phyloP scores from a whole-genome alignment of 768 basidiomycete genomes.

The Mycena epipterygia region DNA sequence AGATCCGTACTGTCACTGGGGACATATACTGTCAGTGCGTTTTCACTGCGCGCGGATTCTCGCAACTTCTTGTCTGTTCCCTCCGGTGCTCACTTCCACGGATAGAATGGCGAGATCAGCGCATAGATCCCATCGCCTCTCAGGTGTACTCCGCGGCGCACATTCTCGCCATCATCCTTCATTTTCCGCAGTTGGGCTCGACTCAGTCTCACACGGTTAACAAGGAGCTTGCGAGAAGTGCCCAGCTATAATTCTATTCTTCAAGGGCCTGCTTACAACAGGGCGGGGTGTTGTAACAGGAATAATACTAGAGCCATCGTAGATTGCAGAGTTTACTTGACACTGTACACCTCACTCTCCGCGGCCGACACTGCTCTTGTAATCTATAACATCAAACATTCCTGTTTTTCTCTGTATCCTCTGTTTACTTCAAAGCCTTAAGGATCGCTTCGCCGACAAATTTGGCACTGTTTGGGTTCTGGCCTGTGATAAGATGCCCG shows the following conservation, averaged over 20 bases:
- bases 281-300: neutral
- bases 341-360: no score
- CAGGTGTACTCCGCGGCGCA: neutral
- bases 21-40: neutral
- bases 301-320: neutral
- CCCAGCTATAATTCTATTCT: neutral
- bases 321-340: no score
- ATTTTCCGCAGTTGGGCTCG: neutral
- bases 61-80: slow-evolving; percentile 3
- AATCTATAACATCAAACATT: no score
- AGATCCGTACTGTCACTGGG: neutral
- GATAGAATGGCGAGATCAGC: neutral
- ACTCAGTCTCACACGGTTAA: neutral
- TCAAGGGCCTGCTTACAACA: neutral
- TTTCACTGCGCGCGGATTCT: neutral
- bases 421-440: no score
- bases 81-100: neutral
- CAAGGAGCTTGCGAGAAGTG: neutral
- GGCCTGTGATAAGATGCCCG: no score
- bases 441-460: no score
- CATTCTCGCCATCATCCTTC: neutral
- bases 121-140: neutral
- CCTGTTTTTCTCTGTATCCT: no score
- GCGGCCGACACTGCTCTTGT: no score
- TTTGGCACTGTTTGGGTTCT: no score